phyloP scores from a whole-genome alignment of 2,329 filamentous ascomycete species.

The Hirsutella thompsonii region DNA sequence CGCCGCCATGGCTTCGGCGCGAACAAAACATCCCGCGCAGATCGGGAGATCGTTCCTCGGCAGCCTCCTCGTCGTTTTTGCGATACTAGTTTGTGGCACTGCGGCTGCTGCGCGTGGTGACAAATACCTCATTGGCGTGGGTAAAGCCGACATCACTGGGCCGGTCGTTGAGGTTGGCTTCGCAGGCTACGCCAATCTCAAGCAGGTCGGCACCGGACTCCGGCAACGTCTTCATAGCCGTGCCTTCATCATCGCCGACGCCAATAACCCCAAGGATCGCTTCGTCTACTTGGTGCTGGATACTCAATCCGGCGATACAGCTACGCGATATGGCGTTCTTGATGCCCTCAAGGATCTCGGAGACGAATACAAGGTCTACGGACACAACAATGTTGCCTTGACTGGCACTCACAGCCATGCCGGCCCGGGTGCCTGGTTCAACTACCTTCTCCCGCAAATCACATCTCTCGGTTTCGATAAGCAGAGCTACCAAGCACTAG shows the following conservation, averaged over 20 bases:
- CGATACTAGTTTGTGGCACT: conserved; percentile 5
- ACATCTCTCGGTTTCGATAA: conserved; percentile 76
- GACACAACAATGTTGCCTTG: conserved; percentile 70
- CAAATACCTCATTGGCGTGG: conserved; percentile 39
- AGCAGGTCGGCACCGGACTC: conserved; percentile 70
- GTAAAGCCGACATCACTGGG: conserved; percentile 48
- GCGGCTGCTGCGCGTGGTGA: conserved; percentile 9
- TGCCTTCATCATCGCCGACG: conserved; percentile 73
- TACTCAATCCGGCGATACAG: conserved; percentile 78
- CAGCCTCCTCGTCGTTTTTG: conserved; percentile 3
- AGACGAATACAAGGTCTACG: conserved; percentile 60
- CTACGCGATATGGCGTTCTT: conserved; percentile 75
- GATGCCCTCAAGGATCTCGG: conserved; percentile 60
- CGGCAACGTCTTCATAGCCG: conserved; percentile 81
- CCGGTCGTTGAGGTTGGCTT: conserved; percentile 84
- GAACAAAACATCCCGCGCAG: neutral
- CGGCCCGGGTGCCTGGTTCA: conserved; percentile 84
- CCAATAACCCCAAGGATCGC: conserved; percentile 51
- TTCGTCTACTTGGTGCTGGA: conserved; percentile 85
- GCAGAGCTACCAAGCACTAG: conserved; percentile 80
- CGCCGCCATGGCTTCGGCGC: neutral
- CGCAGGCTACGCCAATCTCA: conserved; percentile 82
- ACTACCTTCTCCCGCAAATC: conserved; percentile 86
- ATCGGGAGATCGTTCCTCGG: neutral
- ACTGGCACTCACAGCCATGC: conserved; percentile 91